These are phyloP conservation scores for Novymonas esmeraldas DNA, from an alignment of 208 protist species.

Conservation along the genomic window DNA sequence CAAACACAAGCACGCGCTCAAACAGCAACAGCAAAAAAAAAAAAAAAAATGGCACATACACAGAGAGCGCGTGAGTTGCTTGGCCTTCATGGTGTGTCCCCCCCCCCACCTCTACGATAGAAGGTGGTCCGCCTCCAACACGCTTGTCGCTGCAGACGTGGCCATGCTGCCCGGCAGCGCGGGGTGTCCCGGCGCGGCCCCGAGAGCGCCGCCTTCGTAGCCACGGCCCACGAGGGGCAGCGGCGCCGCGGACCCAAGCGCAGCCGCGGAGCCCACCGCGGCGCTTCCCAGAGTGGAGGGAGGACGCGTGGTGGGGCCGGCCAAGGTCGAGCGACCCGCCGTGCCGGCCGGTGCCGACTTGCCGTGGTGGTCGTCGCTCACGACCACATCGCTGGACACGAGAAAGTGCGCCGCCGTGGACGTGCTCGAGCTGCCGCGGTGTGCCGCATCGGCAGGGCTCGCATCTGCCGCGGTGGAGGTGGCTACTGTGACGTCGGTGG, in stretches of 20 bases:
- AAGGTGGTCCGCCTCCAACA: conserved; percentile 6
- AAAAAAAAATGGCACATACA: too few species aligned
- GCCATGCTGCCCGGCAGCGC: not conserved
- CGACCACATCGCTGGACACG: too few species aligned
- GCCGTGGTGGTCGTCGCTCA: too few species aligned
- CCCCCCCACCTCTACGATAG: not conserved
- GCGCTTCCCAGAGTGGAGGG: not conserved
- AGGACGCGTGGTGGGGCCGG: too few species aligned
- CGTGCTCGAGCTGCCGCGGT: too few species aligned
- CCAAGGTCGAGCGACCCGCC: too few species aligned
- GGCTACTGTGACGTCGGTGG: not conserved
- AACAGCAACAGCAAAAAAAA: too few species aligned
- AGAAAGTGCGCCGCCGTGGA: too few species aligned
- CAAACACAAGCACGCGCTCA: too few species aligned
- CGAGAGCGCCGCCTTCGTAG: not conserved
- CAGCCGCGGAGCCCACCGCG: too few species aligned
- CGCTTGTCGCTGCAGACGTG: conserved; percentile 21
- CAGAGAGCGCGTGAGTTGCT: not conserved
- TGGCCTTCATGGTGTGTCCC: not conserved
- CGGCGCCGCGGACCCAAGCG: not conserved
- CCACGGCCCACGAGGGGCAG: not conserved
- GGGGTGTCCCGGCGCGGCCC: not conserved
- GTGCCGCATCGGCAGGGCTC: not conserved
- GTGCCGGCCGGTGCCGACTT: too few species aligned
- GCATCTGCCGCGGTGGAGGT: not conserved